phyloP scores from a whole-genome alignment of 257 asterid species.

The Lantana camara region DNA sequence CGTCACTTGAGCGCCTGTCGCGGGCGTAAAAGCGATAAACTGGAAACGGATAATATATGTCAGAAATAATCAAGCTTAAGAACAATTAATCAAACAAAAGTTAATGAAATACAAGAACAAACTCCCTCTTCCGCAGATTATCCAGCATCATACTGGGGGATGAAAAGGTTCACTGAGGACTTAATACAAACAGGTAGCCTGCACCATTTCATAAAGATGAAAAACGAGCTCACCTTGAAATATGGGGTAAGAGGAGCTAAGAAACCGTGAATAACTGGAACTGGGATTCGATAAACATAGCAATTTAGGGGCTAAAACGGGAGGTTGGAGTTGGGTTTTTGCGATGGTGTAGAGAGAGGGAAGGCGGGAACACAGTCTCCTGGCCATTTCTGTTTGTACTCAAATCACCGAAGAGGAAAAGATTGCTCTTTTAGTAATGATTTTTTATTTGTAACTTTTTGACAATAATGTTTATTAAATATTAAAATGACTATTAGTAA shows the following conservation, averaged over 20 bases:
- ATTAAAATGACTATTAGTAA: too few relatives aligned
- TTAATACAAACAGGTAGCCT: slow-evolving; percentile 38
- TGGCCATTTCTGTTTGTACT: slow-evolving; percentile 29
- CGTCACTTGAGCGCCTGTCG: slow-evolving; percentile 54
- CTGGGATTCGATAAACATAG: slow-evolving; percentile 18
- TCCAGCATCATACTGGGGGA: neutral
- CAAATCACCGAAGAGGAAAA: too few relatives aligned
- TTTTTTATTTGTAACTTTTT: too few relatives aligned
- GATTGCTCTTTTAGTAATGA: too few relatives aligned
- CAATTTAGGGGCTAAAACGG: slow-evolving; percentile 13
- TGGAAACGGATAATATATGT: slow-evolving; percentile 35
- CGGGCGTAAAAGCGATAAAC: slow-evolving; percentile 67
- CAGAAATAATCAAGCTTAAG: neutral
- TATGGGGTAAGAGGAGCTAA: slow-evolving; percentile 23
- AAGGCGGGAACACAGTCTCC: slow-evolving; percentile 41
- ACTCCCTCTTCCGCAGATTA: neutral
- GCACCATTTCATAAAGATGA: neutral
- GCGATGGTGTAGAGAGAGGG: slow-evolving; percentile 24
- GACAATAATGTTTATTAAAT: too few relatives aligned
- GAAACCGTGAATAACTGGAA: slow-evolving; percentile 6
- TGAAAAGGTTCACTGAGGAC: slow-evolving; percentile 10
- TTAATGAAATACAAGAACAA: neutral
- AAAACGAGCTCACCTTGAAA: slow-evolving; percentile 39
- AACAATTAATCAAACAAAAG: neutral
- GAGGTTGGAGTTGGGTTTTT: slow-evolving; percentile 24